Percentiles rank a stretch among this genome's conserved stretches.
phyloP scores from a whole-genome alignment of 108 stramenopile genomes.

The Cyclotella distinguenda region DNA sequence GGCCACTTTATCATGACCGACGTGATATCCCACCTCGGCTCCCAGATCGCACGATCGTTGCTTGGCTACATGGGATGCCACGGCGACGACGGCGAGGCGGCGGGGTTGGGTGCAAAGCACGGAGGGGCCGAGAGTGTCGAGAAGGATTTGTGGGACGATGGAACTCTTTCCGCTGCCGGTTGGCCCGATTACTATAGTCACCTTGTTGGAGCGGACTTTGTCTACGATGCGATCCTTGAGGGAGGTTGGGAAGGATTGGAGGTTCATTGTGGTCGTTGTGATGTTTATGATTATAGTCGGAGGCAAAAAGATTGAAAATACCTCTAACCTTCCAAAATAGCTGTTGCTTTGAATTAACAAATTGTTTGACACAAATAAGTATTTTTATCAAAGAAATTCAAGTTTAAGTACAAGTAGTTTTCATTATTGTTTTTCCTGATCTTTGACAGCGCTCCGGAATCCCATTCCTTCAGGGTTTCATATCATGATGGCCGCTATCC shows the following conservation, averaged over 20 bases:
- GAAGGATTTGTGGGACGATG: slow-evolving; percentile 39
- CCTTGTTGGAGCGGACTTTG: slow-evolving; percentile 18
- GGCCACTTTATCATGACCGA: slow-evolving; percentile 36
- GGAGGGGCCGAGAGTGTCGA: slow-evolving; percentile 30
- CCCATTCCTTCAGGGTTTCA: too few species aligned
- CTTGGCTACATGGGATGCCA: slow-evolving; percentile 38
- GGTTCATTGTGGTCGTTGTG: slow-evolving; percentile 5
- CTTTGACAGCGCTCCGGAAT: too few species aligned
- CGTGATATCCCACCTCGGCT: slow-evolving; percentile 51
- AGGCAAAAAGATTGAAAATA: neutral
- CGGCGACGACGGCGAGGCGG: slow-evolving; percentile 47
- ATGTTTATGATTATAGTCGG: neutral
- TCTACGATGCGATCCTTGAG: slow-evolving; percentile 22
- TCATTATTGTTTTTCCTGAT: too few species aligned
- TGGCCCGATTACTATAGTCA: slow-evolving; percentile 49
- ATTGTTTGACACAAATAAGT: too few species aligned
- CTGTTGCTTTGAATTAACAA: too few species aligned
- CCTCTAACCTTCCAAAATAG: too few species aligned
- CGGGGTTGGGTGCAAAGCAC: slow-evolving; percentile 55
- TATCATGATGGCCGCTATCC: too few species aligned
- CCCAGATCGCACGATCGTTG: slow-evolving; percentile 30
- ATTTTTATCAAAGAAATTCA: too few species aligned
- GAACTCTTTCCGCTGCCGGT: slow-evolving; percentile 49
- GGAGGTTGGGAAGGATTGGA: slow-evolving; percentile 16
- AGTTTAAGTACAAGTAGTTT: too few species aligned